Percentiles rank a stretch among this genome's conserved stretches.
These are phyloP conservation scores for Fusarium subglutinans DNA, from an alignment of 2,329 filamentous ascomycete genomes.

Conservation along the genomic window DNA sequence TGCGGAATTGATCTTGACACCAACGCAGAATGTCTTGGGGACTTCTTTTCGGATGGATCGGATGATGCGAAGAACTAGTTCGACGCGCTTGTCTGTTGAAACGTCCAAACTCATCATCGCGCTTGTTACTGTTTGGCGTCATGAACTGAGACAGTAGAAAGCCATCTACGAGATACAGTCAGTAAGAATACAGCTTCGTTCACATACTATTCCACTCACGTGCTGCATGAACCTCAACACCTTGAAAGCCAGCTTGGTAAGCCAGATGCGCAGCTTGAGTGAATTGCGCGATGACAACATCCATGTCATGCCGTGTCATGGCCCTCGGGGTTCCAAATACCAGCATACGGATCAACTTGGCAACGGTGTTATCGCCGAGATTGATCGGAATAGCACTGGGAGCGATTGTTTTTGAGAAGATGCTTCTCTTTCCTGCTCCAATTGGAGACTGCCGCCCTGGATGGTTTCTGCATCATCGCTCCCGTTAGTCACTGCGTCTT, in stretches of 20 bases:
- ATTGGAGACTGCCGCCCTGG: neutral
- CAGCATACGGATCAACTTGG: neutral
- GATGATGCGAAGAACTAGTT: neutral
- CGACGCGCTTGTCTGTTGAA: neutral
- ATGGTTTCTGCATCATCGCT: neutral
- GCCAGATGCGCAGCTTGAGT: neutral
- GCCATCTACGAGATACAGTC: accelerated
- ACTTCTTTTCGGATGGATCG: neutral
- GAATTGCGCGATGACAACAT: neutral
- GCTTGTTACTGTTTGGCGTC: neutral
- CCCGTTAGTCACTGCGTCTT: neutral
- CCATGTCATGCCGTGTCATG: neutral
- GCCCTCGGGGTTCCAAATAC: neutral
- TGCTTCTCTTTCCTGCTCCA: neutral
- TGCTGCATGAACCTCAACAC: neutral
- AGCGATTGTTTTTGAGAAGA: neutral
- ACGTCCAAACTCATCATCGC: neutral
- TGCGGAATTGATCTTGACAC: neutral
- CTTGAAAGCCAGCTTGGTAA: neutral
- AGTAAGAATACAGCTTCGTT: accelerated
- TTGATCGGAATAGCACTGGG: neutral
- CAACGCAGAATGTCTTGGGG: neutral
- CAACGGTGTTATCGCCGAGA: neutral
- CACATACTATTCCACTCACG: accelerated
- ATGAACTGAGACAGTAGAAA: neutral